A percentile compares a stretch with the other conserved stretches of the same genome.
Conservation (phyloP, 139 green algal genomes). For the Limnomonas spitsbergensis region DNA sequence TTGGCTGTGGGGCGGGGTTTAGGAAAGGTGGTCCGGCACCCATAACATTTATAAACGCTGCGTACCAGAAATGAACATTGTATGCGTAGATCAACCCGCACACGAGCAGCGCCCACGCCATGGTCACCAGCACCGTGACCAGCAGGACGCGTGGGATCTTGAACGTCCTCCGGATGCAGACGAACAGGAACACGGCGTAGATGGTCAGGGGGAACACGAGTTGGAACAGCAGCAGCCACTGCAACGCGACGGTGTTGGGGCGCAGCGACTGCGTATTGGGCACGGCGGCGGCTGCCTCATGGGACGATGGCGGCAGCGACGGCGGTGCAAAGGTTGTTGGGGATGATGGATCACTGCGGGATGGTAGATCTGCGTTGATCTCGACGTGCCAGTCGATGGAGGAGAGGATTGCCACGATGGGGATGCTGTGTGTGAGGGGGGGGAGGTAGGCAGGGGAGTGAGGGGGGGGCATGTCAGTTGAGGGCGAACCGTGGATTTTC, state of each 20-base stretch:
- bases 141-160: not conserved
- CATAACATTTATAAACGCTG: too few relatives aligned
- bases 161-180: slow-evolving; percentile 12
- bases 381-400: not conserved
- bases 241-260: not conserved
- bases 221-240: slow-evolving; percentile 11
- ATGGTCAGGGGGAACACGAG: slow-evolving; percentile 11
- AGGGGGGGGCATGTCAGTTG: not conserved
- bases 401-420: not conserved
- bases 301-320: not conserved
- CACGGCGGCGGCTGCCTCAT: not conserved
- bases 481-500: too few relatives aligned
- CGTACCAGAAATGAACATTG: slow-evolving; percentile 7
- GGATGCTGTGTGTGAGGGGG: not conserved
- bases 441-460: not conserved
- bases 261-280: not conserved
- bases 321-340: not conserved
- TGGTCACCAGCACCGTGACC: not conserved
- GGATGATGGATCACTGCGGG: too few relatives aligned
- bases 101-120: not conserved
- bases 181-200: slow-evolving; percentile 12
- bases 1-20: not conserved
- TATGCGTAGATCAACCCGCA: slow-evolving; percentile 6
- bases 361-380: not conserved
- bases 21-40: too few relatives aligned